These are phyloP conservation scores for Protomyces lactucae-debilis DNA, from an alignment of 1,139 yeast genomes.

Conservation along the genomic window DNA sequence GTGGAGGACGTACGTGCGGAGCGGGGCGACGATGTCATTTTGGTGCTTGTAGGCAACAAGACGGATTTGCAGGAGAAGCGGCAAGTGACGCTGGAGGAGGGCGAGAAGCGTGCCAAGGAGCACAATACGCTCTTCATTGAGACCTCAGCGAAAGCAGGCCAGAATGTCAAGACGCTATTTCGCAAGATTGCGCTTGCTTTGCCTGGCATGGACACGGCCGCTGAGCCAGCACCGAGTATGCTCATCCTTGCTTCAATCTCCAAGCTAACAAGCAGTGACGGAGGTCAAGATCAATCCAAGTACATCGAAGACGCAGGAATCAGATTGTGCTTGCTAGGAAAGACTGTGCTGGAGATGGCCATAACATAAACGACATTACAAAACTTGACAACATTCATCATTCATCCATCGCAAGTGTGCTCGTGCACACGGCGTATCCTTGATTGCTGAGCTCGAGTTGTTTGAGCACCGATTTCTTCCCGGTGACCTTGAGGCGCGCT, in stretches of 20 bases:
- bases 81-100: conserved; percentile 76
- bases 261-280: conserved; percentile 50
- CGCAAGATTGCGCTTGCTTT: conserved; percentile 84
- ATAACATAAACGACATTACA: background rate
- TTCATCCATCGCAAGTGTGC: background rate
- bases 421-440: conserved; percentile 3
- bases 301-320: conserved; percentile 14
- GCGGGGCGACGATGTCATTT: conserved; percentile 63
- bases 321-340: conserved; percentile 18
- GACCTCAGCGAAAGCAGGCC: conserved; percentile 92
- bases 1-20: conserved; percentile 75
- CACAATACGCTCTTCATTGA: conserved; percentile 81
- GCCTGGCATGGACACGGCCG: conserved; percentile 65
- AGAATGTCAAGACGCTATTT: conserved; percentile 82
- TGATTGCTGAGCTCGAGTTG: conserved; percentile 5
- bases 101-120: conserved; percentile 68
- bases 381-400: background rate
- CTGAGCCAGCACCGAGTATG: conserved; percentile 9
- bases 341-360: background rate
- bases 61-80: conserved; percentile 66
- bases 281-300: conserved; percentile 51
- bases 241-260: conserved; percentile 33
- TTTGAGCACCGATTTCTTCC: conserved; percentile 7
- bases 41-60: conserved; percentile 76
- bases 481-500: conserved; percentile 1